Conservation (phyloP, 139 green algal species). For the Chlamydomonas sphaeroides region DNA sequence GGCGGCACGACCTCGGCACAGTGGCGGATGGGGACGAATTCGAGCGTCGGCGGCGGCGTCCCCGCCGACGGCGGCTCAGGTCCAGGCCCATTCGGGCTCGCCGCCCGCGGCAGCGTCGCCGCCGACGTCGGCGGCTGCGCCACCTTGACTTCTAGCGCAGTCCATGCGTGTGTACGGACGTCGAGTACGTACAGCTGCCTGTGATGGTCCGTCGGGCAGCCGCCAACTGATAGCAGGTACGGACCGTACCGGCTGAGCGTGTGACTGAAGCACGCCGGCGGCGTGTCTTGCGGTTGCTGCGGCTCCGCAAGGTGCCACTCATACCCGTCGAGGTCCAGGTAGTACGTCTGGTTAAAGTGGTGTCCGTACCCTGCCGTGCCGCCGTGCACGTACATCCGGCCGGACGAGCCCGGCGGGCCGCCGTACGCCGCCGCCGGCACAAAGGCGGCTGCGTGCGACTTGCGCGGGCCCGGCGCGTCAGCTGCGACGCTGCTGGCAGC, state of each 20-base stretch:
- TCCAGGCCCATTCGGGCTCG: no score
- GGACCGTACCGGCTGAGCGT: slow-evolving; percentile 41
- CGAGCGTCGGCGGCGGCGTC: neutral
- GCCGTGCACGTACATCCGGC: slow-evolving; percentile 58
- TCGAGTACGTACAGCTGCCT: slow-evolving; percentile 43
- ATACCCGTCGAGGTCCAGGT: slow-evolving; percentile 41
- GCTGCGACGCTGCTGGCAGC: no score
- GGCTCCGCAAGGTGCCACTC: neutral
- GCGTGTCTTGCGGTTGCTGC: neutral
- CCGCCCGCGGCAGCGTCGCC: no score
- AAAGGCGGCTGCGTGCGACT: slow-evolving; percentile 49
- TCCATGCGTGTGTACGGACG: neutral
- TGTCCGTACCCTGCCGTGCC: slow-evolving; percentile 51
- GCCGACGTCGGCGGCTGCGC: neutral
- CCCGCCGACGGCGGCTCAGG: neutral
- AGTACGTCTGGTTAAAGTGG: slow-evolving; percentile 44
- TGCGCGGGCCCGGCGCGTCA: slow-evolving; percentile 45
- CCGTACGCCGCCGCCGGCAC: neutral
- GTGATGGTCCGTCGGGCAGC: slow-evolving; percentile 53
- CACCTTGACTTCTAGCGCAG: neutral
- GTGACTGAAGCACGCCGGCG: slow-evolving; percentile 63
- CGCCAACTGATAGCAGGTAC: slow-evolving; percentile 56
- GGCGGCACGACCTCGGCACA: slow-evolving; percentile 10
- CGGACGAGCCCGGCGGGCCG: neutral
- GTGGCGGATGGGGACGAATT: slow-evolving; percentile 48